Evolutionary conservation across 2,329 filamentous ascomycete genomes (phyloP), one percentile per base, ranked within the genome.

Genomic region (Monosporascus ibericus): DNA sequence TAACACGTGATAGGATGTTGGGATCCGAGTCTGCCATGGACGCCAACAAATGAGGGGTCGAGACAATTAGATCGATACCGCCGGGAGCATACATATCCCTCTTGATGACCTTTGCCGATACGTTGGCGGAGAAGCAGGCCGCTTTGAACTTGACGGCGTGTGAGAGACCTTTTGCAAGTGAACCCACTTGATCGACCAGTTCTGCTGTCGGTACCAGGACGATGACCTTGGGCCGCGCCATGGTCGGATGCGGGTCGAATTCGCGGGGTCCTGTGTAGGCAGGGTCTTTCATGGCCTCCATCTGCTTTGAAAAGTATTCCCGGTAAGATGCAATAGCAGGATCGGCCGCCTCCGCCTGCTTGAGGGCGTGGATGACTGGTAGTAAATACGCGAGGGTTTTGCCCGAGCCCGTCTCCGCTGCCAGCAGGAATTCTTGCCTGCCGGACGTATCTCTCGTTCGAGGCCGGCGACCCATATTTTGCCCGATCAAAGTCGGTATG

Each of bases 381-480:
- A 96, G 72, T 5, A 97, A 75, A 66, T 99, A 99, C 8, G 94
- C 90, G 56, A 99, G 75, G 1, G 94, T 99, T 75, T 99, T 99
- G 55, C 94, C 94, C 0, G 94, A 97, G 14, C 94, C 94, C 0
- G 94, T 99, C 75, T 99, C 94, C 11, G 94, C 94, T 4, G 94
- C 94, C 48, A 99, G 77, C 14, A 99, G 78, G 65, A 90, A 96
- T 72, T 75, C 80, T 54, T 72, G 70, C 59, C 65, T 78, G 52
- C 62, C 64, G 3, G 66, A 51, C 5, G 55, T 58, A 38, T 63
- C 58, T 40, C 65, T 68, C 53, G 64, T 63, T 61, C 65, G 63
- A 56, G 53, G 57, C 47, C 60, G 68, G 50, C 68, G 70, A 6
- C 71, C 70, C 20, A 70, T 65, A 22, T 76, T 67, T 62, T 84